Percentiles rank a stretch among this genome's conserved stretches.
These are phyloP conservation scores for Podaxis sp. DNA, from an alignment of 768 basidiomycete genomes.

Conservation along the genomic window DNA sequence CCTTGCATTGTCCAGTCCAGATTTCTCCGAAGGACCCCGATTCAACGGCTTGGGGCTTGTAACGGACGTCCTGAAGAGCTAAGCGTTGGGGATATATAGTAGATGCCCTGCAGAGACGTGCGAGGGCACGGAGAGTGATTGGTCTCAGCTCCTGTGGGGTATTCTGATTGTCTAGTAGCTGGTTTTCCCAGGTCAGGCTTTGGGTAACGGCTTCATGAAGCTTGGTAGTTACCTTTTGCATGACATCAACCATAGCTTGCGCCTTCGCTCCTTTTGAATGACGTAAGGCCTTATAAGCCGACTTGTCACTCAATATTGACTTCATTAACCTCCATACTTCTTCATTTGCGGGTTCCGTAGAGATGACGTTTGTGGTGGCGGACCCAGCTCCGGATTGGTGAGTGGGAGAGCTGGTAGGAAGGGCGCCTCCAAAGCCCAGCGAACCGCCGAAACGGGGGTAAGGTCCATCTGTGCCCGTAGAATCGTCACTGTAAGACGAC, in stretches of 20 bases:
- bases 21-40: slow-evolving; percentile 11
- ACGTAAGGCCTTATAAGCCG: background rate
- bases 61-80: background rate
- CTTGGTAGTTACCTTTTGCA: background rate
- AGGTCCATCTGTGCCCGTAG: too few species aligned
- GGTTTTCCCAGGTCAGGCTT: background rate
- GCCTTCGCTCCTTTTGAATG: background rate
- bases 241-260: background rate
- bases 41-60: background rate
- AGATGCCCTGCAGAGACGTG: background rate
- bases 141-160: background rate
- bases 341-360: background rate
- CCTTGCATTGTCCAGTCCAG: background rate
- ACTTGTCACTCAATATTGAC: background rate
- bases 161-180: background rate
- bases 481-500: too few species aligned
- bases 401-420: too few species aligned
- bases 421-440: too few species aligned
- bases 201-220: background rate
- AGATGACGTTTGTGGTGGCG: background rate
- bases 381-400: background rate
- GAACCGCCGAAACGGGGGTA: too few species aligned
- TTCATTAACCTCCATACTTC: background rate
- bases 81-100: slow-evolving; percentile 8
- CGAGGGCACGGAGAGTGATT: background rate